Evolutionary conservation across 306 rosid species (phyloP).

Genomic region (Lathyrus sativus): DNA sequence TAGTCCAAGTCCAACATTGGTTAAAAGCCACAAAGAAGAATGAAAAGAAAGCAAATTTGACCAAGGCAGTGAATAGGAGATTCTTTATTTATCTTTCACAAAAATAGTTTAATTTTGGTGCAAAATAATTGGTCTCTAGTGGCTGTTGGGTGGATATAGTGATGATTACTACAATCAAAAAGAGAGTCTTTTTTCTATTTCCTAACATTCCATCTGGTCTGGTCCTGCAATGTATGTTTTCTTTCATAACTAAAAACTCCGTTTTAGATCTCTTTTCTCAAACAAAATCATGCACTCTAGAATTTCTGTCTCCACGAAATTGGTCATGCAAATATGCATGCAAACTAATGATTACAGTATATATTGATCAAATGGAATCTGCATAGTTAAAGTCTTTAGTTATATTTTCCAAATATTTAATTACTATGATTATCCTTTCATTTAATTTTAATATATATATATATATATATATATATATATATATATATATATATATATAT

Average conservation of each 20-base stretch:
- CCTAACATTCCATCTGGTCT: constrained; percentile 41
- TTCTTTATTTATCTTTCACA: constrained; percentile 39
- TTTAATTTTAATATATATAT: too few species aligned
- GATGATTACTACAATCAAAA: constrained; percentile 74
- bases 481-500: too few species aligned
- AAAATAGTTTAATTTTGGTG: constrained; percentile 24
- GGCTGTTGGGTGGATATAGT: constrained; percentile 54
- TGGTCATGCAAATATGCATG: constrained; percentile 74
- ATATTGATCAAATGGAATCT: constrained; percentile 33
- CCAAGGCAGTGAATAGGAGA: constrained; percentile 39
- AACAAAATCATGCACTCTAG: constrained; percentile 62
- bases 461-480: too few species aligned
- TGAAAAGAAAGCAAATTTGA: constrained; percentile 38
- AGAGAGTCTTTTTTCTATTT: constrained; percentile 43
- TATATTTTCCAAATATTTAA: too few species aligned
- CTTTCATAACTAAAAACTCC: constrained; percentile 47
- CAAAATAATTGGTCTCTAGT: constrained; percentile 49
- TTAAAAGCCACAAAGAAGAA: constrained; percentile 27
- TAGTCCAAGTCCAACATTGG: constrained; percentile 21
- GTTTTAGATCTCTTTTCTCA: constrained; percentile 40
- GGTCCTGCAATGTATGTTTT: constrained; percentile 40
- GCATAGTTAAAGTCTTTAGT: constrained; percentile 9
- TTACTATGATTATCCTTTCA: too few species aligned
- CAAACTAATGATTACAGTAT: constrained; percentile 41
- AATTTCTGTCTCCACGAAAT: constrained; percentile 76